Evolutionary conservation across 2,329 filamentous ascomycete species (phyloP), one percentile per base, ranked within the genome.

Genomic region (Aspergillus pseudoglaucus): DNA sequence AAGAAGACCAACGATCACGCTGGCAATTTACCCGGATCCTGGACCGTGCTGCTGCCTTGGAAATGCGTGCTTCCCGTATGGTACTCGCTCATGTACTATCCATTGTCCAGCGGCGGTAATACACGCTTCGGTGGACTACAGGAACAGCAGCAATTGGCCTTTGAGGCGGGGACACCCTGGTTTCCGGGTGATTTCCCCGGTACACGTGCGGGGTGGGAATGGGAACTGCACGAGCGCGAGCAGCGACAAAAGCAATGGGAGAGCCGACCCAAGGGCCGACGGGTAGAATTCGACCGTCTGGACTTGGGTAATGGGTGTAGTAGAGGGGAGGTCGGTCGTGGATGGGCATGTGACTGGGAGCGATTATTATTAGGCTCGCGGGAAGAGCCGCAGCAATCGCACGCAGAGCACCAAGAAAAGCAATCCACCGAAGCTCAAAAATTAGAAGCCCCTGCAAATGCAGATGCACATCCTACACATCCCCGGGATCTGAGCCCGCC

Each of bases 11-110:
- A 77, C 42, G 71, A 75, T 1, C 25, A 30, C 10, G 25, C 25
- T 10, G 25, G 7, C 17, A 39, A 39, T 18, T 18, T 39, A 6
- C 82, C 85, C 42, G 85, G 85, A 0, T 83, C 77, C 0, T 97
- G 90, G 89, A 93, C 84, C 0, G 65, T 97, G 1, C 75, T 97
- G 20, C 77, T 93, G 3, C 93, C 93, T 0, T 96, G 91, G 89
- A 90, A 88, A 62, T 95, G 88, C 58, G 85, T 97, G 32, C 75
- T 82, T 32, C 82, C 88, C 0, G 75, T 96, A 27, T 98, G 93
- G 93, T 85, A 91, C 58, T 83, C 82, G 42, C 70, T 97, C 12
- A 85, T 95, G 70, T 89, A 89, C 61, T 89, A 84, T 50, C 88
- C 88, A 0, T 75, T 94, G 0, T 86, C 83, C 0, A 86, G 83